Conservation (phyloP, 202 grass and related monocot genomes). For the Dendrocalamus latiflorus region DNA sequence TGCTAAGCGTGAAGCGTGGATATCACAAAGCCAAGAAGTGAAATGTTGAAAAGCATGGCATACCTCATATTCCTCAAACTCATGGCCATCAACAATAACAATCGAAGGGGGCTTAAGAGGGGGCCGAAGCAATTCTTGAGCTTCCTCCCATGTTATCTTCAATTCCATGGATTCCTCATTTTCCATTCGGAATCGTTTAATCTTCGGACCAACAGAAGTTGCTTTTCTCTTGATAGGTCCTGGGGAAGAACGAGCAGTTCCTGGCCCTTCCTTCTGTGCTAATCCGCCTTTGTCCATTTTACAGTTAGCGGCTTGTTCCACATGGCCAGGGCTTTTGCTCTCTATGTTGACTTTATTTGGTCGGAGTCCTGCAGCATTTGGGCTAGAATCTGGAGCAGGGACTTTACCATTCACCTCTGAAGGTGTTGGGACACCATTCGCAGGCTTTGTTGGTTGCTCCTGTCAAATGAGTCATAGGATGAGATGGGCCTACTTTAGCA, state of each 20-base stretch:
- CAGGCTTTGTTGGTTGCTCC: conserved; percentile 51
- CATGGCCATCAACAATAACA: conserved; percentile 75
- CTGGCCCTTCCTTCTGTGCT: conserved; percentile 62
- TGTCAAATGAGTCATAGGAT: conserved; percentile 22
- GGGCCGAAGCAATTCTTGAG: conserved; percentile 83
- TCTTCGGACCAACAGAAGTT: conserved; percentile 65
- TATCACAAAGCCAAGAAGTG: not conserved
- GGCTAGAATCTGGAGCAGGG: conserved; percentile 41
- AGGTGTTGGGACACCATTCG: conserved; percentile 34
- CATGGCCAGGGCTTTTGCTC: conserved; percentile 42
- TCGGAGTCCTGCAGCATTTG: conserved; percentile 34
- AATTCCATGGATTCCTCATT: conserved; percentile 97
- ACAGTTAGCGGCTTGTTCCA: conserved; percentile 33
- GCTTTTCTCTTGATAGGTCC: conserved; percentile 72
- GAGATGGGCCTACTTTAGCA: not conserved
- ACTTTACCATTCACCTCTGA: conserved; percentile 48
- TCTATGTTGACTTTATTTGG: conserved; percentile 46
- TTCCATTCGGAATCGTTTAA: conserved; percentile 85
- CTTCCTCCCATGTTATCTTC: conserved; percentile 98
- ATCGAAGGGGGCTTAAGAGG: conserved; percentile 67
- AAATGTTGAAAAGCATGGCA: conserved; percentile 7
- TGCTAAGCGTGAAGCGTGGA: no score
- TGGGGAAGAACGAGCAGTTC: conserved; percentile 42
- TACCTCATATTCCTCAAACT: conserved; percentile 99
- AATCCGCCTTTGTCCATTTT: conserved; percentile 47